These are phyloP conservation scores for Kalmanozyma brasiliensis DNA, from an alignment of 1,284 basidiomycete species.

Conservation along the genomic window DNA sequence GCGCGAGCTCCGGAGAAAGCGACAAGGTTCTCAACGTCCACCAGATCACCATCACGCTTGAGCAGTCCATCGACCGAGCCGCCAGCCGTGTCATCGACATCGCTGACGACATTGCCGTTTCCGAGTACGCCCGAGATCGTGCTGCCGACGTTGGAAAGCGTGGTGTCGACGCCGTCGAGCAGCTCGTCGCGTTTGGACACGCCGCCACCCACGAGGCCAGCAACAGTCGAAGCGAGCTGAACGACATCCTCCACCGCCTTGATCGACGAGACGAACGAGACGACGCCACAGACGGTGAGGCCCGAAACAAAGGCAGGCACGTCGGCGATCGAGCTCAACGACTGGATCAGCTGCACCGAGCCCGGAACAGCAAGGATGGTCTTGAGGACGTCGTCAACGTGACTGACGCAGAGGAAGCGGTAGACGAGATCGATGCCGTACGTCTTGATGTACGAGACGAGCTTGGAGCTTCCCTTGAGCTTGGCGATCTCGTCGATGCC, in stretches of 20 bases:
- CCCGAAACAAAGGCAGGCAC: slow-evolving; percentile 23
- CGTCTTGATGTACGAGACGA: slow-evolving; percentile 14
- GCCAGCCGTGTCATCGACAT: background rate
- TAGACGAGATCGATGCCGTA: slow-evolving; percentile 10
- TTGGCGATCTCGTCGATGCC: slow-evolving; percentile 12
- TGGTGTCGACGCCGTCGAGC: slow-evolving; percentile 7
- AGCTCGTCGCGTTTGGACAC: slow-evolving; percentile 23
- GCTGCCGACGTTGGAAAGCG: background rate
- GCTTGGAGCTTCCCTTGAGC: slow-evolving; percentile 20
- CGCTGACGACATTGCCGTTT: slow-evolving; percentile 1
- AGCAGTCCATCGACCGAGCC: background rate
- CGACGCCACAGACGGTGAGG: slow-evolving; percentile 10
- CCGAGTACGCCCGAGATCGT: no score
- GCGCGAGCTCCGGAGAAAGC: slow-evolving; percentile 6
- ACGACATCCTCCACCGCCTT: slow-evolving; percentile 15
- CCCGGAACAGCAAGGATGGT: slow-evolving; percentile 9
- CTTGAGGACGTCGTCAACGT: slow-evolving; percentile 11
- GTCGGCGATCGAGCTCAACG: slow-evolving; percentile 27
- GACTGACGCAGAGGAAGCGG: slow-evolving; percentile 5
- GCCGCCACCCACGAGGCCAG: slow-evolving; percentile 2
- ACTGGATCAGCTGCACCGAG: slow-evolving; percentile 20
- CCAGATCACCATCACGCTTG: background rate
- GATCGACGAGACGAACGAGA: slow-evolving; percentile 17
- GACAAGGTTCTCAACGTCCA: slow-evolving; percentile 12
- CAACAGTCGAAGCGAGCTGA: slow-evolving; percentile 1